Evolutionary conservation across 306 rosid genomes (phyloP), one percentile per base, ranked within the genome.

Genomic region (Citrullus colocynthis): DNA sequence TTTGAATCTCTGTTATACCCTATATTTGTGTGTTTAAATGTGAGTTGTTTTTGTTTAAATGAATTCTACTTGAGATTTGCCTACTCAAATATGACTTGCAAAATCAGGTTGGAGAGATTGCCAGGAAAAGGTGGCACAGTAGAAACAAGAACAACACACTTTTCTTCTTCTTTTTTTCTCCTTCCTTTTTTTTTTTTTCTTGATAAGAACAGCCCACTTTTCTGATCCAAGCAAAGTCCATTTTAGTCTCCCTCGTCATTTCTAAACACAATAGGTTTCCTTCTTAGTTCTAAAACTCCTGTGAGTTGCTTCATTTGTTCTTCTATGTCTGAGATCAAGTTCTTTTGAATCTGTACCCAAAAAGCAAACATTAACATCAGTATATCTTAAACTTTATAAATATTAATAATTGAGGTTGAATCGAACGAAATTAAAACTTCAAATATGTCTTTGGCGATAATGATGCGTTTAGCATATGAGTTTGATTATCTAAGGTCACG

Each of bases 271-370:
- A 12, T 20, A 48, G 58, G 1, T 13, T 71, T 48, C 76, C 75
- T 44, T 69, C 75, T 70, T 44, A 1, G 57, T 51, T 51, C 17
- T 34, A 73, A 14, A 32, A 49, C 16, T 52, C 39, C 37, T 52
- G 39, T 74, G 7, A 74, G 45, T 36, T 74, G 78, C 48, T 18
- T 34, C 63, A 55, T 54, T 74, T 74, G 78, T 74, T 74, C 78
- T 74, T 74, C 78, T 17, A 54, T 52, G 37, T 30, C 45, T 17
- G 63, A 74, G 36, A 21, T 11, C 49, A 71, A 42, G 20, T 71
- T 80, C 74, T 73, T 71, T 83, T 88, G 89, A 82, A 82, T 85
- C 84, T 76, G 80, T 83, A 69, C 83, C 76, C 66, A 79, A 78
- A 39, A 37, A 16, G 14, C 30, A 74, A 49, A 6, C 11, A 41